Evolutionary conservation across 108 stramenopile species (phyloP), one percentile per base, ranked within the genome.

Genomic region (Craspedostauros australis): DNA sequence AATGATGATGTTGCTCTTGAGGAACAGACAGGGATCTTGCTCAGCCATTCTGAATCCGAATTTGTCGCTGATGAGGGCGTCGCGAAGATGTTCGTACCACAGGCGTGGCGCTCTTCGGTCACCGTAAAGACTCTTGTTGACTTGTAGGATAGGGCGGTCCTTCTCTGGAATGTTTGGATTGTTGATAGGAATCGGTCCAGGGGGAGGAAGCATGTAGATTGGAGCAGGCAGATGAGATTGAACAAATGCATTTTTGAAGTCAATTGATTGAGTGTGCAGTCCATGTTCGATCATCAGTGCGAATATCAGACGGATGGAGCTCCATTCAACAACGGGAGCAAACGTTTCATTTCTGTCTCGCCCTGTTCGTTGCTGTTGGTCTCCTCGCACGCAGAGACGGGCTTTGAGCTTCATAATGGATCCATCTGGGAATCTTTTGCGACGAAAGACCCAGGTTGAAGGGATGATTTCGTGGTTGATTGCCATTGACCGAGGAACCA

Each of bases 241-340:
- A 0, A 73, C 44, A 27, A 80, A 80, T 1, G 74, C 74, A 39
- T 23, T 22, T 6, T 31, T 50, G 21, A 50, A 62, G 32, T 57
- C 56, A 32, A 46, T 39, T 15, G 20, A 21, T 4, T 38, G 14
- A 3, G 58, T 38, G 8, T 16, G 25, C 32, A 33, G 7, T 21
- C 22, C 33, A 7, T 38, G 19, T 24, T 36, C 20, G 2, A 38
- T 25, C 1, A 50, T 43, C 4, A 50, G 34, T 31, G 51, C 37
- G 11, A 57, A 30, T 16, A 21, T 29, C 1, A 64, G 22, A 0
- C 73, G 49, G 12, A 66, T 31, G 0, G 70, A 68, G 19, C 48
- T 39, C 72, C 77, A 74, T 19, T 66, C 52, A 0, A 79, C 69
- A 0, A 79, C 72, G 1, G 77, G 67, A 23, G 68, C 57, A 46